Percentiles rank a stretch among this genome's conserved stretches.
Conservation (phyloP, 2,329 filamentous ascomycete species). For the Aspergillaceae sp. region DNA sequence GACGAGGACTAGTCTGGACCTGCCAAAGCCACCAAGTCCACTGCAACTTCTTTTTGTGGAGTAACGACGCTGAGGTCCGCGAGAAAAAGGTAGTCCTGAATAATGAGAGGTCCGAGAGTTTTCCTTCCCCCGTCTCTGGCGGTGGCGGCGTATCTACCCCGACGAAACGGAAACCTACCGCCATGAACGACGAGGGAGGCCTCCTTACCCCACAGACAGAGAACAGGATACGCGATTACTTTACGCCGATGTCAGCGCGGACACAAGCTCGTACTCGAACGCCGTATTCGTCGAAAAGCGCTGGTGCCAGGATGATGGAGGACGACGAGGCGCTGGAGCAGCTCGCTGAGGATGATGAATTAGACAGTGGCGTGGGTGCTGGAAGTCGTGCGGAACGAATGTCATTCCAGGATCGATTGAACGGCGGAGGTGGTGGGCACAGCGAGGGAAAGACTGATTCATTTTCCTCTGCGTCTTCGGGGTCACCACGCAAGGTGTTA, state of each 20-base stretch:
- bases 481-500: conserved; percentile 29
- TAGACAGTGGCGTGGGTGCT: conserved; percentile 26
- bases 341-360: conserved; percentile 30
- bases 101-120: conserved; percentile 42
- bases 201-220: conserved; percentile 30
- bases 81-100: conserved; percentile 43
- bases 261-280: too few species aligned
- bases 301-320: conserved; percentile 22
- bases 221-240: conserved; percentile 4
- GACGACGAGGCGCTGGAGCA: conserved; percentile 13
- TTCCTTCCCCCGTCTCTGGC: neutral
- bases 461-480: neutral
- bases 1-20: conserved; percentile 41
- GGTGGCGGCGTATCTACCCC: neutral
- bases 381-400: conserved; percentile 12
- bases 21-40: conserved; percentile 45
- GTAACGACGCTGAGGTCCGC: conserved; percentile 48
- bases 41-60: conserved; percentile 56
- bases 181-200: conserved; percentile 6
- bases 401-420: conserved; percentile 12
- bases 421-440: conserved; percentile 13
- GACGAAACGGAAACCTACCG: neutral
- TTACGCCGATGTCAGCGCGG: conserved; percentile 3
- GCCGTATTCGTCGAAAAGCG: conserved; percentile 9
- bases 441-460: too few species aligned